These are phyloP conservation scores for Monilinia vaccinii-corymbosi DNA, from an alignment of 2,329 filamentous ascomycete genomes.

Conservation along the genomic window DNA sequence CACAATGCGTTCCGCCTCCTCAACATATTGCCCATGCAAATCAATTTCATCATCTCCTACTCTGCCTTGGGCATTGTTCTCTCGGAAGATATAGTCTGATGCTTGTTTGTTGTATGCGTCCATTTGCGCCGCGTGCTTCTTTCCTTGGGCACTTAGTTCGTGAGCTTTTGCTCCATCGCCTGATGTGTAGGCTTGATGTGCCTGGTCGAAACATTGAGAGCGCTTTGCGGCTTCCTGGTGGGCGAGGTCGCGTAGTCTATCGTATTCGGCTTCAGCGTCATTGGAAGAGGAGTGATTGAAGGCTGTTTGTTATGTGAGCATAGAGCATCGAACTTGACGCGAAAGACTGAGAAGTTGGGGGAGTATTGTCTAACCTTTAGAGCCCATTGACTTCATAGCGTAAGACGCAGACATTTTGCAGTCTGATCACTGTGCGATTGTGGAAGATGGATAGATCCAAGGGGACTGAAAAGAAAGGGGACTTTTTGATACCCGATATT, in stretches of 20 bases:
- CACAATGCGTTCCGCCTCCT: conserved; percentile 87
- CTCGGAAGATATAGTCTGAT: conserved; percentile 87
- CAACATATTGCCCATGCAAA: conserved; percentile 83
- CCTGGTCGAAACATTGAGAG: conserved; percentile 63
- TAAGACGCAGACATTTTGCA: conserved; percentile 41
- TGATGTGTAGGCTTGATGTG: conserved; percentile 69
- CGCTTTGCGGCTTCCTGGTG: conserved; percentile 73
- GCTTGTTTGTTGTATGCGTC: conserved; percentile 86
- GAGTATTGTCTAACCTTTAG: conserved; percentile 22
- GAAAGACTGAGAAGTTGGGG: neutral
- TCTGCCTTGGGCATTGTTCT: conserved; percentile 75
- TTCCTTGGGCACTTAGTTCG: conserved; percentile 74
- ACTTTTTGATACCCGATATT: neutral
- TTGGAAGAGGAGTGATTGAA: conserved; percentile 63
- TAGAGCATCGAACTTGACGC: neutral
- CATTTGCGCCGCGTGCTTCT: conserved; percentile 74
- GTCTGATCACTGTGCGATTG: neutral
- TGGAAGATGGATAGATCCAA: neutral
- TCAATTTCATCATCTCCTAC: conserved; percentile 79
- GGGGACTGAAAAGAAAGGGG: neutral
- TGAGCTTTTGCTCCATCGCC: conserved; percentile 78
- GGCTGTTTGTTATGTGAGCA: conserved; percentile 39
- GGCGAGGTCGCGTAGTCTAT: conserved; percentile 77
- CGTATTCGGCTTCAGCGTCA: conserved; percentile 77
- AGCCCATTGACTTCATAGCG: conserved; percentile 37